These are phyloP conservation scores for Allium sativum DNA, from an alignment of 106 monocot genomes.

Conservation along the genomic window DNA sequence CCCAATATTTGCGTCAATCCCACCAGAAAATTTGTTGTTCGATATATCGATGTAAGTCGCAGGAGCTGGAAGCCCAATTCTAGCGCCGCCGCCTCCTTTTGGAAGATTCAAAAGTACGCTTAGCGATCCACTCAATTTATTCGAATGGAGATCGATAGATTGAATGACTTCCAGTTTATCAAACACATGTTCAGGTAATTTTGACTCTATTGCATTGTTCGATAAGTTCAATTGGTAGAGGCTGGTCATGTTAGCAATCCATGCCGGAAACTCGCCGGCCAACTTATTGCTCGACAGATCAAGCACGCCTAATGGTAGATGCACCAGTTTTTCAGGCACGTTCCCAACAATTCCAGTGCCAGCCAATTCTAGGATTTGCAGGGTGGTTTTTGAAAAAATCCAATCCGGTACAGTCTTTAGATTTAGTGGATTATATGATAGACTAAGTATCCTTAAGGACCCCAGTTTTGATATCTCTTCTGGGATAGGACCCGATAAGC, in stretches of 20 bases:
- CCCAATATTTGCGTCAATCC: too few relatives aligned
- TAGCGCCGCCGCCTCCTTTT: neutral
- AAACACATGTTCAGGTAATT: too few relatives aligned
- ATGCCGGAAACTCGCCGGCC: neutral
- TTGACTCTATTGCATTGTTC: neutral
- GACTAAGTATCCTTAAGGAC: neutral
- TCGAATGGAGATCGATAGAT: too few relatives aligned
- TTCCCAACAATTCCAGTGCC: neutral
- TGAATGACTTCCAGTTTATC: too few relatives aligned
- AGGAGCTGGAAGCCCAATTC: neutral
- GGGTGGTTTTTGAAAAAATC: neutral
- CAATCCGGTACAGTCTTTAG: neutral
- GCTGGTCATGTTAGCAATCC: neutral
- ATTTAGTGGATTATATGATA: neutral
- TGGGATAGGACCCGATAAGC: constrained; percentile 22
- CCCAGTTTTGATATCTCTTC: constrained; percentile 5
- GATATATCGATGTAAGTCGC: neutral
- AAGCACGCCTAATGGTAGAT: neutral
- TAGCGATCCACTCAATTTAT: neutral
- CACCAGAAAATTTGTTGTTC: neutral
- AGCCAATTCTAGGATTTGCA: neutral
- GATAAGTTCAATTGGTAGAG: constrained; percentile 1
- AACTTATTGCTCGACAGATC: neutral
- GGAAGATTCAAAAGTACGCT: neutral
- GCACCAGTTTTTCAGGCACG: neutral